phyloP scores from a whole-genome alignment of 805 yeast genomes.

The Debaryomyces prosopidis region DNA sequence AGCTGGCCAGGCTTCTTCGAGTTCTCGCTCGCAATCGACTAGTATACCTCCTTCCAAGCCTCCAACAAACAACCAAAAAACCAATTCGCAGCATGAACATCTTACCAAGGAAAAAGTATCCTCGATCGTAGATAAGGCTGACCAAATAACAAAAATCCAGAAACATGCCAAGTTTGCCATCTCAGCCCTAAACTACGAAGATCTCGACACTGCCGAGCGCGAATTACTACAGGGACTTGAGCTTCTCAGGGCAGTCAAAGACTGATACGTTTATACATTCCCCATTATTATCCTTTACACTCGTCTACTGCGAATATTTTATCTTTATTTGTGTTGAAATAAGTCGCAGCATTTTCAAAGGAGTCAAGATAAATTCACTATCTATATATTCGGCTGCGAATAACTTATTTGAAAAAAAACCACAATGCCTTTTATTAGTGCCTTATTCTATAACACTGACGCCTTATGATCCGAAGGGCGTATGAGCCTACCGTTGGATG shows the following conservation, averaged over 20 bases:
- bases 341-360: no score
- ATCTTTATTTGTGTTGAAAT: no score
- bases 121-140: slow-evolving; percentile 55
- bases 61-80: not conserved
- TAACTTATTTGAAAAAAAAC: no score
- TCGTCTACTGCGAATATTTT: no score
- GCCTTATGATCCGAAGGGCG: no score
- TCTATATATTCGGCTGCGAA: no score
- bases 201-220: slow-evolving; percentile 62
- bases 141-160: slow-evolving; percentile 59
- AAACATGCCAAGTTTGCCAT: slow-evolving; percentile 74
- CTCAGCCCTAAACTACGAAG: slow-evolving; percentile 79
- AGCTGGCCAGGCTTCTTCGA: not conserved
- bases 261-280: not conserved
- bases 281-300: no score
- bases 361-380: no score
- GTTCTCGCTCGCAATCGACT: not conserved
- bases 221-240: slow-evolving; percentile 59
- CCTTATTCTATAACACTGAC: no score
- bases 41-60: not conserved
- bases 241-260: slow-evolving; percentile 26
- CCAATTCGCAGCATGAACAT: slow-evolving; percentile 7
- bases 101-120: slow-evolving; percentile 40
- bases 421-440: no score
- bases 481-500: no score